Base-by-base conservation (phyloP, 352 stramenopile genomes). In the Pythium insidiosum region DNA sequence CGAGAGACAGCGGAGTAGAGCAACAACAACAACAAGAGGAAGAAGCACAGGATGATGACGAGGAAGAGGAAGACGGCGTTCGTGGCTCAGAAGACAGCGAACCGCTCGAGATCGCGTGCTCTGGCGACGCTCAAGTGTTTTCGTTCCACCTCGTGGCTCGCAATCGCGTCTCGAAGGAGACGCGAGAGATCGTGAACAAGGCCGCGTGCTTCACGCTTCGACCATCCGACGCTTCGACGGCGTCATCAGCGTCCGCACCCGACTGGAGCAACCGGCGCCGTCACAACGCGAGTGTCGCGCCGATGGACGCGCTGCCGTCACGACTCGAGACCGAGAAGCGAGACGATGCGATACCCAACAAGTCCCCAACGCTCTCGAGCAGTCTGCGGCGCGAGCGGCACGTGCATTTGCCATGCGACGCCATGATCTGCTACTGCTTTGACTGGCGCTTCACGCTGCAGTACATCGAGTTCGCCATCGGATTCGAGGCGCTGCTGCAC, bases 361-460 rank as follows among this genome's bases (percentile, higher is more conserved):
- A 28, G n/a, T 2, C 3, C 12, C 0, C 12, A 12, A 6, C 10
- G 31, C 6, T 35, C 6, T 18, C 6, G 13, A 10, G 11, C 6
- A 5, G 6, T 43, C 6, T 10, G 16, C 37, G 21, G 12, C 21
- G 6, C 37, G 81, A 93, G 48, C 69, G 78, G 22, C 81, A 93
- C 38, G 70, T 88, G 22, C 78, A 88, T 30, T 46, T 93, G 28
- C 63, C 73, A 4, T 74, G 66, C 36, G 78, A 91, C 48, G 77
- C 75, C 20, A 86, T 88, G 65, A 88, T 93, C 45, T 91, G 75
- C 59, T 93, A 88, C 53, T 83, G 64, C 58, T 93, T 93, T 39
- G 60, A 70, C 15, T 33, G 50, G 5, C 49, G 62, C 15, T 64
- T 45, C 22, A 47, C 46, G 23, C 51, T 93, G 6, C 78, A 93